phyloP scores from a whole-genome alignment of 148 eudicot species.

The Selenicereus undatus region DNA sequence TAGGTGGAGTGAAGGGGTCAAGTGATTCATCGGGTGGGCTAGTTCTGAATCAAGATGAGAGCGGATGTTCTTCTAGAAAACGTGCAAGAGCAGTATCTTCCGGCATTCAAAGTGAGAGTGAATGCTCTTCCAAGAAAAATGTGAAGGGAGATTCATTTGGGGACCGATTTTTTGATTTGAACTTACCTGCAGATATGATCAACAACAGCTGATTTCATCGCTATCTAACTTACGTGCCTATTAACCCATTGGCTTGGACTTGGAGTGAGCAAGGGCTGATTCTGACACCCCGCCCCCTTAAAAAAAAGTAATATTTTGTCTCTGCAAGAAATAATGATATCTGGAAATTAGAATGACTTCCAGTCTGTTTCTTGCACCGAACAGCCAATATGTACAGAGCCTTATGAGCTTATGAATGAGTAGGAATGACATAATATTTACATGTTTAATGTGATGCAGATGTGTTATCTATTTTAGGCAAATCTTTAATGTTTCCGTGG shows the following conservation, averaged over 20 bases:
- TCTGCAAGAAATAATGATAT: not conserved
- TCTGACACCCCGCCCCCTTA: not conserved
- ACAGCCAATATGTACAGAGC: constrained; percentile 18
- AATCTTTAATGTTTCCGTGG: not conserved
- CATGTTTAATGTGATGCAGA: not conserved
- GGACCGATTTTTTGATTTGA: constrained; percentile 37
- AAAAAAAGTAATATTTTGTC: constrained; percentile 1
- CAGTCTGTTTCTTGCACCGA: constrained; percentile 9
- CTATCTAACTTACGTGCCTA: constrained; percentile 5
- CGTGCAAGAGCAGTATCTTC: constrained; percentile 33
- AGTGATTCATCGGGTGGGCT: constrained; percentile 30
- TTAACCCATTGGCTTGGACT: constrained; percentile 3
- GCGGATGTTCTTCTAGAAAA: constrained; percentile 36
- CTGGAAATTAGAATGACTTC: not conserved
- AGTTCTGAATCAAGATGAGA: constrained; percentile 33
- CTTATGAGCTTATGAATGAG: constrained; percentile 3
- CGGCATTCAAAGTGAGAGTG: constrained; percentile 30
- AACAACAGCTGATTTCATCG: constrained; percentile 21
- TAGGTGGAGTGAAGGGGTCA: constrained; percentile 32
- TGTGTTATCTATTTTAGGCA: not conserved
- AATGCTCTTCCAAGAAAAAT: constrained; percentile 30
- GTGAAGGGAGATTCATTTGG: constrained; percentile 27
- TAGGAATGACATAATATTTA: constrained; percentile 7
- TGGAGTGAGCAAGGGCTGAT: constrained; percentile 7
- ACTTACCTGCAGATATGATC: constrained; percentile 38